A percentile compares a stretch with the other conserved stretches of the same genome.
Conservation (phyloP, 2,329 filamentous ascomycete genomes). For the Colletotrichum sp. region DNA sequence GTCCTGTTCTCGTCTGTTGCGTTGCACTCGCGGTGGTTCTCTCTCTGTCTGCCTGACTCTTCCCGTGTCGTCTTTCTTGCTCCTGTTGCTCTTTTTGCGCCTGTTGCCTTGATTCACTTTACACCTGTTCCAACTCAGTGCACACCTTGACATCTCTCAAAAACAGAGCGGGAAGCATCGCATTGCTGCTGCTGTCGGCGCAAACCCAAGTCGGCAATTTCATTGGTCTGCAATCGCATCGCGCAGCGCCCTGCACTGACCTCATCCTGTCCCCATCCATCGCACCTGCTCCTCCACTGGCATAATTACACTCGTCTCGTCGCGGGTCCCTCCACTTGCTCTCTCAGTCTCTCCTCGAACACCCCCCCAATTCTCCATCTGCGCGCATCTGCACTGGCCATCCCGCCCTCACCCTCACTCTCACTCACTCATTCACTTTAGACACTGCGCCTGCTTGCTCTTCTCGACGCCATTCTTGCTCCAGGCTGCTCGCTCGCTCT, state of each 20-base stretch:
- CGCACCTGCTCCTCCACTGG: neutral
- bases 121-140: too few species aligned
- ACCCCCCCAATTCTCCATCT: neutral
- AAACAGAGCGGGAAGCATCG: neutral
- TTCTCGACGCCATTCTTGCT: neutral
- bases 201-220: neutral
- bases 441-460: neutral
- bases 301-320: slow-evolving; percentile 5
- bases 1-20: neutral
- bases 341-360: neutral
- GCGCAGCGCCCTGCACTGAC: slow-evolving; percentile 1
- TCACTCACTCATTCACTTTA: neutral
- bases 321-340: neutral
- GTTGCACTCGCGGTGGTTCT: neutral
- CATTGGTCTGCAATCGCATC: neutral
- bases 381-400: neutral
- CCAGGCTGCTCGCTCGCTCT: neutral
- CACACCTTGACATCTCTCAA: neutral
- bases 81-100: neutral
- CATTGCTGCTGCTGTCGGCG: neutral
- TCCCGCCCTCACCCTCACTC: neutral
- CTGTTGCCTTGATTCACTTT: neutral
- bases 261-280: slow-evolving; percentile 5
- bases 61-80: neutral
- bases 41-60: neutral